Percentiles rank a stretch among this genome's conserved stretches.
These are phyloP conservation scores for Tetragonia tetragonoides DNA, from an alignment of 148 eudicot species.

Conservation along the genomic window DNA sequence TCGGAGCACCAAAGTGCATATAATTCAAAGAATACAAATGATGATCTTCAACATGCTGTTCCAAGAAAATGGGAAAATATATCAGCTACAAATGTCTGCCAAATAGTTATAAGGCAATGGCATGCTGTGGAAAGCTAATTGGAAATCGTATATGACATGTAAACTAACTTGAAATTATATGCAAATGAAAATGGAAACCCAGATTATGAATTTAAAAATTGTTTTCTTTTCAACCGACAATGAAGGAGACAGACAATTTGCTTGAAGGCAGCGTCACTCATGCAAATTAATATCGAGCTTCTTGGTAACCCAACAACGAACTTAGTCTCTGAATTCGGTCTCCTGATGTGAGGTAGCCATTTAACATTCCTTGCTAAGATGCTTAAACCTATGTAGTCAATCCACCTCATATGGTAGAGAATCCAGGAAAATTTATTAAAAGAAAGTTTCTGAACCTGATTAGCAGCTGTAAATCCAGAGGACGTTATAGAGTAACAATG, in stretches of 20 bases:
- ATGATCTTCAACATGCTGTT: slow-evolving; percentile 98
- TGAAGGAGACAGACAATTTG: background rate
- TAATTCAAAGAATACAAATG: slow-evolving; percentile 88
- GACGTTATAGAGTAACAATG: background rate
- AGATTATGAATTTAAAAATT: background rate
- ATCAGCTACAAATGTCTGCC: slow-evolving; percentile 5
- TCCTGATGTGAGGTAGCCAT: background rate
- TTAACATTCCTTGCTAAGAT: background rate
- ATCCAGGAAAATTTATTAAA: background rate
- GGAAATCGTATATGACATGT: background rate
- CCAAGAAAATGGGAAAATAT: slow-evolving; percentile 18
- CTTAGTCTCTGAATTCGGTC: background rate
- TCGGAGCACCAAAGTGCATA: slow-evolving; percentile 98
- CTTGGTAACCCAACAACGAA: background rate
- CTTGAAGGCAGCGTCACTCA: background rate
- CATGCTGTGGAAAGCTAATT: background rate
- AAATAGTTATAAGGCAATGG: slow-evolving; percentile 10
- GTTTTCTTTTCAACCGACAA: background rate
- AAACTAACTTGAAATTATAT: background rate
- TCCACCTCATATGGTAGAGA: background rate
- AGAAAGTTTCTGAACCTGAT: background rate
- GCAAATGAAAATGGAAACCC: background rate
- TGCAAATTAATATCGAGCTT: background rate
- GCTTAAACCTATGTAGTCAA: no score
- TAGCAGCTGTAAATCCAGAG: background rate